Conservation (phyloP, 2,329 filamentous ascomycete species). For the Cladorrhinum sp. region DNA sequence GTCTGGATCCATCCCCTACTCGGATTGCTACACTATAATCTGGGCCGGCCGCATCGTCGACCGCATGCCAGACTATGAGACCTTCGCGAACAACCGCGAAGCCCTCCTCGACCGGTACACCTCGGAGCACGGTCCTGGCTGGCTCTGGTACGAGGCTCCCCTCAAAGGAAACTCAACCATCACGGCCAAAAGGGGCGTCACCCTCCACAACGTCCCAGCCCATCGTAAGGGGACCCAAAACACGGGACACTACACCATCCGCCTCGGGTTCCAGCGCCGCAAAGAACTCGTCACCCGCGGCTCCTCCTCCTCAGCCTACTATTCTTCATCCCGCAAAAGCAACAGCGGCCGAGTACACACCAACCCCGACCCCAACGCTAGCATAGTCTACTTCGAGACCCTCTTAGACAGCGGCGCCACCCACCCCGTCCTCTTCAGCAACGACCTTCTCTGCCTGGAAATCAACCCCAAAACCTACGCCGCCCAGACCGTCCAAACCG, state of each 20-base stretch:
- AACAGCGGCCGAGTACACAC: neutral
- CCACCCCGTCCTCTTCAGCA: constrained; percentile 36
- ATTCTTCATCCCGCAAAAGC: neutral
- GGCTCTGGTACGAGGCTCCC: constrained; percentile 47
- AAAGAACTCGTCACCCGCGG: constrained; percentile 16
- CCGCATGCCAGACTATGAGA: constrained; percentile 35
- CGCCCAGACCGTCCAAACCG: constrained; percentile 32
- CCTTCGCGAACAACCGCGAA: constrained; percentile 38
- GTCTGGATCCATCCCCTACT: constrained; percentile 39
- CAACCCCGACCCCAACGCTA: constrained; percentile 22
- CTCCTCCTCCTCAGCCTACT: neutral
- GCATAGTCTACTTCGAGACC: constrained; percentile 33
- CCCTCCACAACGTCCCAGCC: constrained; percentile 25
- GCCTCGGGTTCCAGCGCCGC: constrained; percentile 31
- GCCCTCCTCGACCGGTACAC: constrained; percentile 40
- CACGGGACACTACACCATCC: constrained; percentile 31
- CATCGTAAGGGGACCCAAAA: constrained; percentile 28
- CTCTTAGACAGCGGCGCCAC: constrained; percentile 45
- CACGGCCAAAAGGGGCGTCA: constrained; percentile 34
- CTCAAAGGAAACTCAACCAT: constrained; percentile 29
- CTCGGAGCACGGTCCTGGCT: constrained; percentile 37
- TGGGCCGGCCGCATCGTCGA: constrained; percentile 44
- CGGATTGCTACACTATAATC: constrained; percentile 39
- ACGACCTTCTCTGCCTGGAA: constrained; percentile 36
- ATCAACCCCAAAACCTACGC: constrained; percentile 36